Evolutionary conservation across 352 stramenopile species (phyloP), one percentile per base, ranked within the genome.

Genomic region (Globisporangium polare): DNA sequence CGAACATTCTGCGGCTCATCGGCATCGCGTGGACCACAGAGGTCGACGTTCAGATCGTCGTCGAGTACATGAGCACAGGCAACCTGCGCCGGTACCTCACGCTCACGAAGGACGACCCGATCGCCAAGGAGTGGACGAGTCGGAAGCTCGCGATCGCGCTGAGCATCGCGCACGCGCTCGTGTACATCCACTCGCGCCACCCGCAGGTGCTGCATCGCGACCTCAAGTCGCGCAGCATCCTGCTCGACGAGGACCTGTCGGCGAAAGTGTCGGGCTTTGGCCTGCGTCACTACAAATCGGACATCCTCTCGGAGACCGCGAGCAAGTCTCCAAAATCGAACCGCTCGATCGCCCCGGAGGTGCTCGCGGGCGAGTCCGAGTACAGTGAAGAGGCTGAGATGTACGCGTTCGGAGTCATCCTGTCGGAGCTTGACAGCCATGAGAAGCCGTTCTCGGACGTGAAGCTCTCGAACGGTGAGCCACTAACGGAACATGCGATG

Each of bases 1-100:
- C 83, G 7, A 90, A 90, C 56, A 92, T 96, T 22, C 65, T 95
- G 17, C 67, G 79, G 20, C 89, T 96, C 43, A 66, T 93, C n/a
- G 88, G 88, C 7, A 80, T 91, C 3, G 80, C 81, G 22, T 94
- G 83, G 83, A 75, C 73, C 0, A 73, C 49, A 41, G 53, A 82
- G 39, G 49, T 66, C 17, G 73, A 94, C 50, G 43, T 92, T 2
- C 75, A 85, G 37, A 77, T 91, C 63, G 71, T 92, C 15, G 41
- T 91, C 22, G 86, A 94, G 58, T 92, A 83, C 60, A 87, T 93
- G 78, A 77, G 71, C 41, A 68, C 75, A 2, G 83, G 86, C 0
- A 83, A 94, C 50, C 60, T 94, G 22, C 71, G 79, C 0, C 64
- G 78, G 13, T 85, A 85, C 45, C 58, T 92, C 33, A 53, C 55